Evolutionary conservation across 305 asterid species (phyloP).

Genomic region (Fraxinus floribunda): DNA sequence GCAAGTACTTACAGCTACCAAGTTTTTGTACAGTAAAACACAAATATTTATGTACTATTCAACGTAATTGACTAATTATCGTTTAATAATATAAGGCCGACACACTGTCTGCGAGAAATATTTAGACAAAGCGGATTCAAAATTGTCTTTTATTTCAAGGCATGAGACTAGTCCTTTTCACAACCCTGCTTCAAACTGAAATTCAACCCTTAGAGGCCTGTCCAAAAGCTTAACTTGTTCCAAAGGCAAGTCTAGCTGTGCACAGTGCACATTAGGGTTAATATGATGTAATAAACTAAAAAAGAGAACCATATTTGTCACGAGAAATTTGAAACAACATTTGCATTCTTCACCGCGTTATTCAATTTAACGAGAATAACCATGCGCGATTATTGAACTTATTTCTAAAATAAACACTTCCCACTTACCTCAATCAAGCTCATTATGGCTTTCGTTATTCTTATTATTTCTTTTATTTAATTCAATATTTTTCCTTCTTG

Average conservation of each 20-base stretch:
- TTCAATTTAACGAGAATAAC: neutral
- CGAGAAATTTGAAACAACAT: too few relatives aligned
- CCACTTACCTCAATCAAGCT: neutral
- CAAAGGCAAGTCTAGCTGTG: neutral
- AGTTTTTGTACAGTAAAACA: constrained; percentile 1
- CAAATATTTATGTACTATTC: neutral
- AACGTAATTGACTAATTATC: neutral
- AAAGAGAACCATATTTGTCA: neutral
- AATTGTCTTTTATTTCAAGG: neutral
- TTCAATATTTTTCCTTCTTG: neutral
- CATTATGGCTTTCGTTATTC: neutral
- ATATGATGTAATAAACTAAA: neutral
- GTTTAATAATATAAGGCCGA: neutral
- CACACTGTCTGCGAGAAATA: neutral
- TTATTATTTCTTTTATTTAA: too few relatives aligned
- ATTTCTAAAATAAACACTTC: neutral
- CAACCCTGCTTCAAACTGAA: neutral
- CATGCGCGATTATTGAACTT: neutral
- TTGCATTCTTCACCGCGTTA: neutral
- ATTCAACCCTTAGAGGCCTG: neutral
- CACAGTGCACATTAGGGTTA: neutral
- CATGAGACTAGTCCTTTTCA: neutral
- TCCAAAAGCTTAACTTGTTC: neutral
- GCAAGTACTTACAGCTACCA: constrained; percentile 20
- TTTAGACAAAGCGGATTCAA: neutral